phyloP scores from a whole-genome alignment of 306 rosid species.

The Pueraria montana region DNA sequence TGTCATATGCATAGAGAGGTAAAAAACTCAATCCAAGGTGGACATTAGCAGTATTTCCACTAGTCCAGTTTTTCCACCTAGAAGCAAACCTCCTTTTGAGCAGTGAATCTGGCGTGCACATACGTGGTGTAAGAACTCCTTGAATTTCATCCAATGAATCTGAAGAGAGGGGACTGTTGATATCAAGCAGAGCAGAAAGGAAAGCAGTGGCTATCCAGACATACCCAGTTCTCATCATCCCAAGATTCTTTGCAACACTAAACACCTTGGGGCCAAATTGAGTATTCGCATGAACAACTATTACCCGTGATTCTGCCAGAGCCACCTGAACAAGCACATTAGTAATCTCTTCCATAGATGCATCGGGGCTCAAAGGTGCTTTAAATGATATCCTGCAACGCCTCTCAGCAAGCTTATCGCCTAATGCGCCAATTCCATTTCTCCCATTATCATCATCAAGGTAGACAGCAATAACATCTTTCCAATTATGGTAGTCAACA shows the following conservation, averaged over 20 bases:
- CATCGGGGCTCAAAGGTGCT: slow-evolving; percentile 69
- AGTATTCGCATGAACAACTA: slow-evolving; percentile 71
- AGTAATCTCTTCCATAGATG: slow-evolving; percentile 67
- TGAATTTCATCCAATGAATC: slow-evolving; percentile 65
- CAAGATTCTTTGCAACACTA: slow-evolving; percentile 71
- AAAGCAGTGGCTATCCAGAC: slow-evolving; percentile 92
- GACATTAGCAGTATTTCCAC: slow-evolving; percentile 43
- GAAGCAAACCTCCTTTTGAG: slow-evolving; percentile 72
- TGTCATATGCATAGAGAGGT: slow-evolving; percentile 84
- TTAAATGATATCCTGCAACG: slow-evolving; percentile 86
- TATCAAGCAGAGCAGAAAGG: slow-evolving; percentile 74
- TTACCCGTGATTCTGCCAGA: slow-evolving; percentile 79
- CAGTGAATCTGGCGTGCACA: slow-evolving; percentile 76
- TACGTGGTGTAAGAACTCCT: slow-evolving; percentile 81
- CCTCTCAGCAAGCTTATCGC: slow-evolving; percentile 80
- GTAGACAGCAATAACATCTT: slow-evolving; percentile 86
- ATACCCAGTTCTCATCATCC: slow-evolving; percentile 87
- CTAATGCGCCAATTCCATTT: slow-evolving; percentile 81
- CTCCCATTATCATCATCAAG: slow-evolving; percentile 92
- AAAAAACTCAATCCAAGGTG: slow-evolving; percentile 64
- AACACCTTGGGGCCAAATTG: slow-evolving; percentile 61
- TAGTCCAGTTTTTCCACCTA: slow-evolving; percentile 84
- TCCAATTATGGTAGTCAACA: slow-evolving; percentile 78
- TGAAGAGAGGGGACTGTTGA: slow-evolving; percentile 56
- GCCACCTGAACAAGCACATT: slow-evolving; percentile 82